Percentiles rank a stretch among this genome's conserved stretches.
phyloP scores from a whole-genome alignment of 2,329 filamentous ascomycete species.

The Lachnellula willkommii region DNA sequence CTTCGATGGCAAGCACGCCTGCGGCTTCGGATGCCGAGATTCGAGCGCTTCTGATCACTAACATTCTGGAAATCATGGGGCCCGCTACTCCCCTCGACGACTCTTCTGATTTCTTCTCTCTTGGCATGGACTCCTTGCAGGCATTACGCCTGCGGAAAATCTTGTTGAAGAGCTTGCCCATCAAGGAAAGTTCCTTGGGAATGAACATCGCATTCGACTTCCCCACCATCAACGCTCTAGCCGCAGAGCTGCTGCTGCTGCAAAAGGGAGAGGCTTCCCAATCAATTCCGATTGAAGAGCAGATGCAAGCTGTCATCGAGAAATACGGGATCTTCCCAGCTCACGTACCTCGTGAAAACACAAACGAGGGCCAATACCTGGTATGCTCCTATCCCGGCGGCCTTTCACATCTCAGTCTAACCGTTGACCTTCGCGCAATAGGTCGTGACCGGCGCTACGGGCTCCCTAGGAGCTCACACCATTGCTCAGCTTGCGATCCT shows the following conservation, averaged over 20 bases:
- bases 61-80: too few species aligned
- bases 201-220: slow-evolving; percentile 57
- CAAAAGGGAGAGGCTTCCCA: slow-evolving; percentile 33
- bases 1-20: too few species aligned
- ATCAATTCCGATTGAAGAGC: slow-evolving; percentile 32
- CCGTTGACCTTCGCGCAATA: slow-evolving; percentile 6
- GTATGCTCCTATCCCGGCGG: background rate
- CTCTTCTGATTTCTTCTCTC: slow-evolving; percentile 53
- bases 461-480: slow-evolving; percentile 58
- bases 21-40: background rate
- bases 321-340: slow-evolving; percentile 38
- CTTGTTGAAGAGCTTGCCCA: slow-evolving; percentile 47
- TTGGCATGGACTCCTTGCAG: slow-evolving; percentile 54
- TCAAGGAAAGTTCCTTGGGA: slow-evolving; percentile 41
- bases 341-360: slow-evolving; percentile 15
- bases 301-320: slow-evolving; percentile 43
- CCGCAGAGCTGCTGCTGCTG: slow-evolving; percentile 40
- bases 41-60: background rate
- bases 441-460: slow-evolving; percentile 60
- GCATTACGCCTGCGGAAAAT: slow-evolving; percentile 50
- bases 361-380: slow-evolving; percentile 6
- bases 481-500: slow-evolving; percentile 53
- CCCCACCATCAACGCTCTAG: slow-evolving; percentile 43
- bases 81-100: slow-evolving; percentile 5
- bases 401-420: background rate